Evolutionary conservation across 148 eudicot species (phyloP).

Genomic region (Camellia granthamiana): DNA sequence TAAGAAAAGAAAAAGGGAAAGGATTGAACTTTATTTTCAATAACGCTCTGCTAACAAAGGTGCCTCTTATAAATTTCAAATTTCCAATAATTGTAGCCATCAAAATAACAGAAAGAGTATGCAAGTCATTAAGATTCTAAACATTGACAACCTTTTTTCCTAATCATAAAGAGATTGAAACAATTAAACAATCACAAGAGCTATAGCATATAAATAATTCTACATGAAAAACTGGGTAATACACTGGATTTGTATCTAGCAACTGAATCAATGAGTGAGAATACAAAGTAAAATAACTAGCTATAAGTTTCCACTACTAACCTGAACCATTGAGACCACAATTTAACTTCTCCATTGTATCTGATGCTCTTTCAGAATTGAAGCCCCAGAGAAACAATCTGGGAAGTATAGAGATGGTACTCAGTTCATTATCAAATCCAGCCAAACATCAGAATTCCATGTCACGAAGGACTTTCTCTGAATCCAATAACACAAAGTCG

Average conservation of each 20-base stretch:
- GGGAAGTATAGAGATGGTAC: background rate
- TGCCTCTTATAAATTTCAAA: constrained; percentile 1
- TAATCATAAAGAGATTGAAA: background rate
- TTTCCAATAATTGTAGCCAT: constrained; percentile 2
- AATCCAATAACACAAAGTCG: background rate
- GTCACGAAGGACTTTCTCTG: background rate
- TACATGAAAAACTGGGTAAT: background rate
- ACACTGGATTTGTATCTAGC: background rate
- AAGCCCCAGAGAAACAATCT: constrained; percentile 1
- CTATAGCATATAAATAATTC: background rate
- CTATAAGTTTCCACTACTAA: background rate
- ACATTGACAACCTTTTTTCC: background rate
- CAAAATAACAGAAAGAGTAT: background rate
- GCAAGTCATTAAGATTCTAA: background rate
- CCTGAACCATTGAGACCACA: constrained; percentile 1
- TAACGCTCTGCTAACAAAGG: background rate
- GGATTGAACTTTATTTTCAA: background rate
- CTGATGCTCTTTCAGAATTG: background rate
- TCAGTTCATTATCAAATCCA: background rate
- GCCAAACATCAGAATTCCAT: constrained; percentile 13
- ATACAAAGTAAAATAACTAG: background rate
- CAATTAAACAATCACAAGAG: background rate
- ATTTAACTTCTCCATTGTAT: constrained; percentile 2
- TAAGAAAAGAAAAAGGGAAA: background rate
- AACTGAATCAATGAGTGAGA: constrained; percentile 10